phyloP scores from a whole-genome alignment of 176 grass and related monocot species.

The Cymbopogon citratus region DNA sequence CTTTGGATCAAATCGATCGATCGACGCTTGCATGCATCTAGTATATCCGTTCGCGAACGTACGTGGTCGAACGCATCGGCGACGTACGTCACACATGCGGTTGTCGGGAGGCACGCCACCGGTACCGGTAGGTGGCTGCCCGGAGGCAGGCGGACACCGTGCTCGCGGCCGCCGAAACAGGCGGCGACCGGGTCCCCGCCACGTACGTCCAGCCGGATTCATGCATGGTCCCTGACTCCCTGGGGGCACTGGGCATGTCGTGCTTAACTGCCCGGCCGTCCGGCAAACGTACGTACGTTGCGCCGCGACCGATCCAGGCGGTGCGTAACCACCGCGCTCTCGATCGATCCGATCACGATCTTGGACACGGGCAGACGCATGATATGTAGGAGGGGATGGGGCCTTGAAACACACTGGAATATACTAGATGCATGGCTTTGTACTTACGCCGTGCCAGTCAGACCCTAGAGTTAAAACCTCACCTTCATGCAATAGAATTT shows the following conservation, averaged over 20 bases:
- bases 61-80: not conserved
- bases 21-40: not conserved
- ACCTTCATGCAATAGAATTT: no score
- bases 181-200: slow-evolving; percentile 1
- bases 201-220: not conserved
- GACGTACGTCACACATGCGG: not conserved
- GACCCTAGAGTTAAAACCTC: no score
- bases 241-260: not conserved
- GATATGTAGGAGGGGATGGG: no score
- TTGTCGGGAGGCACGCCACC: not conserved
- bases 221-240: not conserved
- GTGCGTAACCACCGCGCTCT: not conserved
- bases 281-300: not conserved
- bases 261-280: not conserved
- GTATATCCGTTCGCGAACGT: no score
- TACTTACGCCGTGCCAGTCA: no score
- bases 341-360: not conserved
- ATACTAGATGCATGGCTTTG: no score
- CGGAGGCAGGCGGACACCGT: slow-evolving; percentile 33
- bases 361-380: no score
- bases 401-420: no score
- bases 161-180: not conserved
- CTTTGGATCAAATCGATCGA: not conserved
- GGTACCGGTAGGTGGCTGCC: slow-evolving; percentile 21
- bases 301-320: not conserved